Evolutionary conservation across 208 protist species (phyloP).

Genomic region (Paratrypanosoma confusum): DNA sequence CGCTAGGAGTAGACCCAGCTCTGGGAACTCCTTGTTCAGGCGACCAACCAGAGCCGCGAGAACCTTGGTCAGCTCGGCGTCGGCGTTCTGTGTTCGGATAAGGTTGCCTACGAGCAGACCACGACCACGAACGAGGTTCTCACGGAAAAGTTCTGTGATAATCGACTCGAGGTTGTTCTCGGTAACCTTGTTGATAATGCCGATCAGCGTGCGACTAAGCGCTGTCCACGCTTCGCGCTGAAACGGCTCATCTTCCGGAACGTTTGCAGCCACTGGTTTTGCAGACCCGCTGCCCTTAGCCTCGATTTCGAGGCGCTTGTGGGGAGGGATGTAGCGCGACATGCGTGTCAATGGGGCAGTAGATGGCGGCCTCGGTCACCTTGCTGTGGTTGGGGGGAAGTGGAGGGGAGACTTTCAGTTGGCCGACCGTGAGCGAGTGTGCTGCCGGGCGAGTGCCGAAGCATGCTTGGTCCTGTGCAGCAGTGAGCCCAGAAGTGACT

Average conservation of each 20-base stretch:
- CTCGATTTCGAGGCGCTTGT: conserved; percentile 32
- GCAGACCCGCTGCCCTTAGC: conserved; percentile 10
- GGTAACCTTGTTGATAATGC: conserved; percentile 96
- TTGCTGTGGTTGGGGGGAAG: too few relatives aligned
- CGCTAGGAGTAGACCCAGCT: conserved; percentile 90
- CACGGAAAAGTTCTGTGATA: conserved; percentile 91
- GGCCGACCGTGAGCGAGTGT: too few relatives aligned
- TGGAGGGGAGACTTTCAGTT: too few relatives aligned
- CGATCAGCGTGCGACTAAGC: conserved; percentile 95
- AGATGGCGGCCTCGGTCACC: too few relatives aligned
- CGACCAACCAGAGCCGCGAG: conserved; percentile 92
- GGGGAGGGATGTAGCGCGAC: conserved; percentile 65
- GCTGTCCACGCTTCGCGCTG: conserved; percentile 95
- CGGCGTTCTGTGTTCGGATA: conserved; percentile 91
- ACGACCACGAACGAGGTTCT: conserved; percentile 96
- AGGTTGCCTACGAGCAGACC: conserved; percentile 91
- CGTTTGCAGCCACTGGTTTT: conserved; percentile 13
- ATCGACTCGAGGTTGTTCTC: conserved; percentile 89
- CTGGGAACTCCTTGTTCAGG: conserved; percentile 97
- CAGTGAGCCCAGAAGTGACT: too few relatives aligned
- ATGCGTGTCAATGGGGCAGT: conserved; percentile 11
- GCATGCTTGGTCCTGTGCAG: too few relatives aligned
- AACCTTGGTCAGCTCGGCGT: conserved; percentile 93
- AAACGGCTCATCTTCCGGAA: conserved; percentile 10
- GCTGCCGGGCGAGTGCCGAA: too few relatives aligned